Base-by-base conservation (phyloP, 495 filamentous ascomycete genomes). In the Friedmanniomyces endolithicus region DNA sequence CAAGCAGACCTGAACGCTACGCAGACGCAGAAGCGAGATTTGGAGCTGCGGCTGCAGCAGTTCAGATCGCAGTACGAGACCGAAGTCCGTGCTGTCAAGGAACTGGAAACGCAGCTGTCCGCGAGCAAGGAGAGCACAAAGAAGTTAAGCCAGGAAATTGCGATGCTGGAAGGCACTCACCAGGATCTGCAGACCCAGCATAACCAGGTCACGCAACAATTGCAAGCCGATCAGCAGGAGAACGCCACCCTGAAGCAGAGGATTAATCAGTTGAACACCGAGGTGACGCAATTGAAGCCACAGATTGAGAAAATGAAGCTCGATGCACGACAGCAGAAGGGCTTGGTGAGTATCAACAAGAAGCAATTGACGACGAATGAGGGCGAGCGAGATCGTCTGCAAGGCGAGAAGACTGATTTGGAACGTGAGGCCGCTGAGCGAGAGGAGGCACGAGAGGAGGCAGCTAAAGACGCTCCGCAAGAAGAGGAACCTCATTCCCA, bases 271-370 rank as follows among this genome's bases (percentile, higher is more conserved):
- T 74, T 87, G 16, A 97, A 95, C 66, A 75, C 77, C 11, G 87
- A 90, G 63, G 85, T 94, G 59, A 74, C 78, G 31, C 82, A 86
- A 69, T 72, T 97, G 29, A 88, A 86, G 67, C 89, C 88, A 8
- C 81, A 88, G 48, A 75, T 97, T 48, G 92, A 98, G 61, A 95
- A 95, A 71, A 74, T 94, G 50, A 84, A 87, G 65, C 85, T 81
- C 11, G 87, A 92, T 59, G 87, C 89, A 37, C 81, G 92, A 20
- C 92, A 95, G 65, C 88, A 96, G 70, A 95, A 94, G 69, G 92
- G 92, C 11, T 70, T 95, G 41, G 92, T 94, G 43, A 88, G 94
- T 4, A 97, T 98, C 70, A 94, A 94, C 72, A 96, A 94, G 72
- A 97, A 98, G 71, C 92, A 98, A 71, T 75, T 96, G 46, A 77